Percentiles rank a stretch among this genome's conserved stretches.
Evolutionary conservation across 345 rosid species (phyloP).

Genomic region (Pugionium dolabratum): DNA sequence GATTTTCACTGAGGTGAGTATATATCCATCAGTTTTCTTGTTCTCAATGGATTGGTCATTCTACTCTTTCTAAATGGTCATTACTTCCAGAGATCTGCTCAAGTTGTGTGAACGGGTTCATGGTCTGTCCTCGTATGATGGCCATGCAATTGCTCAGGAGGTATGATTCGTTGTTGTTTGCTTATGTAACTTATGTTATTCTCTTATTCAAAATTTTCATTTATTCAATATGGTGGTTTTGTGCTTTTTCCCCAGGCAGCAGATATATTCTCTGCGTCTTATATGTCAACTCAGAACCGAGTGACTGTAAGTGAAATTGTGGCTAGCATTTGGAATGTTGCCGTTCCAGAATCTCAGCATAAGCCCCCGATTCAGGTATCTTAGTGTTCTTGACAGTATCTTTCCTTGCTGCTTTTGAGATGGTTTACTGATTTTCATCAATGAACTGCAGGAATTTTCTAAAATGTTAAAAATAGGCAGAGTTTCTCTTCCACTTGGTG

Average conservation of each 20-base stretch:
- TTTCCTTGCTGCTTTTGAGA: constrained; percentile 31
- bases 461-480: constrained; percentile 70
- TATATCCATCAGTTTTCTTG: constrained; percentile 20
- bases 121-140: constrained; percentile 51
- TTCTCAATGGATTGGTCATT: constrained; percentile 13
- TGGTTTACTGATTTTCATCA: constrained; percentile 25
- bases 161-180: constrained; percentile 40
- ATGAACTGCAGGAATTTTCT: constrained; percentile 53
- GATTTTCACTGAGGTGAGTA: constrained; percentile 75
- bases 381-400: constrained; percentile 29
- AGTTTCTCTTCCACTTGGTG: constrained; percentile 55
- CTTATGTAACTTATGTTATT: constrained; percentile 11
- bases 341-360: constrained; percentile 48
- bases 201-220: constrained; percentile 19
- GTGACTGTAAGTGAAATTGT: constrained; percentile 53
- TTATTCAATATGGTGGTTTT: constrained; percentile 13
- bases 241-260: constrained; percentile 58
- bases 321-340: constrained; percentile 65
- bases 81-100: constrained; percentile 75
- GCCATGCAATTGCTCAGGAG: constrained; percentile 69
- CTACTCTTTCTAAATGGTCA: constrained; percentile 37
- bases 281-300: constrained; percentile 53
- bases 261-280: constrained; percentile 75
- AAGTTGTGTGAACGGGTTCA: constrained; percentile 91
- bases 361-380: constrained; percentile 82